These are phyloP conservation scores for Stephania cephalantha DNA, from an alignment of 164 flowering plant species.

Conservation along the genomic window DNA sequence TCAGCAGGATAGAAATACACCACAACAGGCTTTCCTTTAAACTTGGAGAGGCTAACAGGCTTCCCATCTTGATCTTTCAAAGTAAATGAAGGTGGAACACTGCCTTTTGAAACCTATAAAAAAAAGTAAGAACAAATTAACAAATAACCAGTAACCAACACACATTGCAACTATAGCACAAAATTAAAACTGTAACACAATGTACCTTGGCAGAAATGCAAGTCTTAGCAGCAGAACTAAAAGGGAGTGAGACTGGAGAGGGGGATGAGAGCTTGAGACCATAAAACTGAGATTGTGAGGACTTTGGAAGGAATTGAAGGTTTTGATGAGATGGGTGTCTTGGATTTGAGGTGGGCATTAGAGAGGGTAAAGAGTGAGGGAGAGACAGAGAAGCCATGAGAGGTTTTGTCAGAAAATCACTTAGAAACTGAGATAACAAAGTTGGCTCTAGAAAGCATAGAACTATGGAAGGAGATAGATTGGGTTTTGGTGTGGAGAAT, in stretches of 20 bases:
- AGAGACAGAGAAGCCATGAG: conserved; percentile 55
- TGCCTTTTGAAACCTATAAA: conserved; percentile 62
- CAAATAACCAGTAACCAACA: neutral
- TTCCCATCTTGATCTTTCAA: conserved; percentile 91
- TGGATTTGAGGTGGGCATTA: conserved; percentile 30
- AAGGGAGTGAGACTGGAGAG: conserved; percentile 25
- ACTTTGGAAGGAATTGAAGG: conserved; percentile 32
- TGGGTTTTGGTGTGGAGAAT: conserved; percentile 17
- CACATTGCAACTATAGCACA: neutral
- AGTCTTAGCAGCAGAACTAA: conserved; percentile 18
- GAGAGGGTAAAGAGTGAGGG: conserved; percentile 34
- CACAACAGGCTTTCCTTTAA: conserved; percentile 91
- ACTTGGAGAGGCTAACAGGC: conserved; percentile 65
- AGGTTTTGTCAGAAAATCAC: neutral
- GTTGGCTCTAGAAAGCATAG: neutral
- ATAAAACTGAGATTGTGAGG: conserved; percentile 57
- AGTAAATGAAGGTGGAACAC: conserved; percentile 60
- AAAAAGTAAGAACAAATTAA: neutral
- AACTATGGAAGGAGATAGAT: conserved; percentile 14
- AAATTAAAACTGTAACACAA: conserved; percentile 7
- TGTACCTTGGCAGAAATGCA: conserved; percentile 65
- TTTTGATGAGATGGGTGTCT: conserved; percentile 26
- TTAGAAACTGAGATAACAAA: neutral
- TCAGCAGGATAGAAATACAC: conserved; percentile 96
- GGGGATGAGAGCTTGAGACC: conserved; percentile 51